Percentiles rank a stretch among this genome's conserved stretches.
Conservation (phyloP, 1,139 yeast species). For the Nakaseomyces uthaithaninus region DNA sequence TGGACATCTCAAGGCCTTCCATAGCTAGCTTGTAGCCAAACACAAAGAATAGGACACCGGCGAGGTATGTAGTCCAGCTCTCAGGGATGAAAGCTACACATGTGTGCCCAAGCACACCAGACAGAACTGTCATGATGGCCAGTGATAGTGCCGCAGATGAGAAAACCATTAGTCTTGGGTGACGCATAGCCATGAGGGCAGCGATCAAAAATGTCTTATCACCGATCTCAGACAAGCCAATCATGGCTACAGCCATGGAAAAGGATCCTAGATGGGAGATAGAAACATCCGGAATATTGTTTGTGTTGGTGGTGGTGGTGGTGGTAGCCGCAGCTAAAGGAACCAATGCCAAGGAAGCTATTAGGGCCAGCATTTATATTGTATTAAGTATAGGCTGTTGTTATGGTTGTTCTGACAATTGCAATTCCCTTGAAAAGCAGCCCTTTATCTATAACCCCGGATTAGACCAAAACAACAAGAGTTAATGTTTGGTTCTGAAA, state of each 20-base stretch:
- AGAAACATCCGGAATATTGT: neutral
- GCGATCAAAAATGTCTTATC: slow-evolving; percentile 96
- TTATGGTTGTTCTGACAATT: neutral
- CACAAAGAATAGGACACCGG: slow-evolving; percentile 69
- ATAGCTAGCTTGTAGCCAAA: slow-evolving; percentile 70
- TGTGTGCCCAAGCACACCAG: slow-evolving; percentile 88
- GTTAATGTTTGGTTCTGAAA: no score
- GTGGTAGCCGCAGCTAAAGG: slow-evolving; percentile 8
- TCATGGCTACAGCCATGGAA: slow-evolving; percentile 72
- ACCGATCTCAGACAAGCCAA: slow-evolving; percentile 86
- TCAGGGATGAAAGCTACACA: slow-evolving; percentile 78
- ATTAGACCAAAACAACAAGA: no score
- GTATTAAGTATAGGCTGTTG: neutral
- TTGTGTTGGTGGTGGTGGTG: slow-evolving; percentile 10
- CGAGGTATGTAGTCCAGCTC: slow-evolving; percentile 69
- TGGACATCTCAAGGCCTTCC: slow-evolving; percentile 81
- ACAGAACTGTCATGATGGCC: slow-evolving; percentile 80
- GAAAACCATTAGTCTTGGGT: slow-evolving; percentile 73
- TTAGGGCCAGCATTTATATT: neutral
- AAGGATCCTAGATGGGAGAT: slow-evolving; percentile 37
- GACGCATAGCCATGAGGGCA: slow-evolving; percentile 96
- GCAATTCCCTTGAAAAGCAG: no score
- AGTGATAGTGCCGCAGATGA: slow-evolving; percentile 82
- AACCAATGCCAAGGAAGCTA: slow-evolving; percentile 5
- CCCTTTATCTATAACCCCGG: no score